Base-by-base conservation (phyloP, 2,329 filamentous ascomycete genomes). In the Ophiostoma himal-ulmi region DNA sequence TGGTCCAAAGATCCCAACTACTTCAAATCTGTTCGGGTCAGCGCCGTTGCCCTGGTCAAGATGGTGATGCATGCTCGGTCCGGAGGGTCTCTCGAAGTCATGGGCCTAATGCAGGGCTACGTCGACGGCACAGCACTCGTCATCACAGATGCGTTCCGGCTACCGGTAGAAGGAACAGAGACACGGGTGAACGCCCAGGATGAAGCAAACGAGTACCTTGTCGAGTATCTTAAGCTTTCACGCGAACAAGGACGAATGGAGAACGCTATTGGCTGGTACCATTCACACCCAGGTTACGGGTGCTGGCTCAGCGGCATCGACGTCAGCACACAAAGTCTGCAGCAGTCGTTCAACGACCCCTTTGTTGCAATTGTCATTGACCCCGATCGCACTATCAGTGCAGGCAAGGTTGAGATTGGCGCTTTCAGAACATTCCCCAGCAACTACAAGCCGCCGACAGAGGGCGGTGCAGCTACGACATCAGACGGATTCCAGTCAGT, bases 31-130 rank as follows among this genome's bases (percentile, higher is more conserved):
- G 93, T 98, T 66, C 92, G 94, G 76, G 94, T 99, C 80, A 96
- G 92, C 69, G 93, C 95, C 71, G 90, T 97, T 14, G 95, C 95
- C 5, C 87, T 99, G 71, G 87, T 98, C 75, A 99, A 99, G 82
- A 99, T 99, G 95, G 93, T 96, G 74, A 98, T 97, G 92, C 95
- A 99, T 79, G 95, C 95, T 11, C 91, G 95, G n/a, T 94, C 93
- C 0, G 95, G 95, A 74, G 94, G 95, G 71, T 88, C 88, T 37
- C 86, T 98, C 74, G 95, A 99, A 82, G 87, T 99, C 76, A 99
- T 99, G 95, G 95, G 95, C 71, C 81, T 99, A 75, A 99, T 99
- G 95, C 91, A 96, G 78, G 95, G 95, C 73, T 97, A 96, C 79
- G 90, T 97, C 68, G 87, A 92, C 74, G 88, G 89, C 60, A 90